Evolutionary conservation across 164 flowering plant species (phyloP).

Genomic region (Cinnamomum micranthum): DNA sequence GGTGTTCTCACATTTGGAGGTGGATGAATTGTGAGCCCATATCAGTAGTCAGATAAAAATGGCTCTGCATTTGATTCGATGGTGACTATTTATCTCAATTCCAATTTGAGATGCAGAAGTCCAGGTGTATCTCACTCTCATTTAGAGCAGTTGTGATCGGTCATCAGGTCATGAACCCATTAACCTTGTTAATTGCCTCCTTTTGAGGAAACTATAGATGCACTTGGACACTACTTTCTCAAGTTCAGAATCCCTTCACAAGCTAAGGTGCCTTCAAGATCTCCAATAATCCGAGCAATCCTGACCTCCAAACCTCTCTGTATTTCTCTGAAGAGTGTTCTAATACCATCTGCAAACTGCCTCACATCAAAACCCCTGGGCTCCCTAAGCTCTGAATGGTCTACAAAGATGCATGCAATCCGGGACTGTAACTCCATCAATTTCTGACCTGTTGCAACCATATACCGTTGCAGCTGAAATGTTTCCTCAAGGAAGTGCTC

Average conservation of each 20-base stretch:
- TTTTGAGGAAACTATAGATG: background rate
- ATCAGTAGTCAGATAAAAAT: background rate
- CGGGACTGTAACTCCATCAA: conserved; percentile 63
- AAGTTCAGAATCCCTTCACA: conserved; percentile 58
- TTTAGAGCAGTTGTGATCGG: background rate
- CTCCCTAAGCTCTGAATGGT: conserved; percentile 19
- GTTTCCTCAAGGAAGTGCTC: conserved; percentile 80
- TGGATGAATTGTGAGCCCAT: background rate
- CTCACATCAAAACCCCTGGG: conserved; percentile 45
- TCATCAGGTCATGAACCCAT: background rate
- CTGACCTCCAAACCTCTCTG: conserved; percentile 87
- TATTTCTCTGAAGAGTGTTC: conserved; percentile 59
- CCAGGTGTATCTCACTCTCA: background rate
- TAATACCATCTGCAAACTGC: conserved; percentile 54
- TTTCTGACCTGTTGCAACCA: conserved; percentile 92
- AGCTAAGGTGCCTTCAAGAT: conserved; percentile 83
- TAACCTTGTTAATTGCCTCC: too few relatives aligned
- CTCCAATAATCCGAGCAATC: conserved; percentile 77
- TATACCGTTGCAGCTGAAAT: conserved; percentile 86
- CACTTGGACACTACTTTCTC: conserved; percentile 17
- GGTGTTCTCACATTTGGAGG: background rate
- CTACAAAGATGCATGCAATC: conserved; percentile 47
- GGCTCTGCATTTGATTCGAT: background rate
- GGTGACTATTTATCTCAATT: background rate
- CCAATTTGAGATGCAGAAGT: background rate